Percentiles rank a stretch among this genome's conserved stretches.
phyloP scores from a whole-genome alignment of 208 protist genomes.

The Naegleria lovaniensis region DNA sequence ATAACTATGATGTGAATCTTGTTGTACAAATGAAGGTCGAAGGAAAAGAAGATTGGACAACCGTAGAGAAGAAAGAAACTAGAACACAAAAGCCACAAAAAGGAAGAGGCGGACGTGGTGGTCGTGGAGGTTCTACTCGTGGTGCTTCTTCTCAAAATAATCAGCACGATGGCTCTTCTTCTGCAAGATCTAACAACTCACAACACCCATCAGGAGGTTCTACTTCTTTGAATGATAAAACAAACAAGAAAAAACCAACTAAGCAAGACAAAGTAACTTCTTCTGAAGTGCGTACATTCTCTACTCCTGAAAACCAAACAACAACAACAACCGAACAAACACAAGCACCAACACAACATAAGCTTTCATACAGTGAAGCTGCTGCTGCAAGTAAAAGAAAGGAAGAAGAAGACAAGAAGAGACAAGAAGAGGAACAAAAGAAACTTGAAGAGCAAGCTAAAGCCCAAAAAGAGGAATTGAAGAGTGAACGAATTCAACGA shows the following conservation, averaged over 20 bases:
- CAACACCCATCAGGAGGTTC: not conserved
- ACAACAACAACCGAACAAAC: not conserved
- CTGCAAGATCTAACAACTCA: not conserved
- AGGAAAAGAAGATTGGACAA: not conserved
- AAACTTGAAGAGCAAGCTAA: not conserved
- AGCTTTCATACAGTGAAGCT: not conserved
- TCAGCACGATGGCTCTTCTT: not conserved
- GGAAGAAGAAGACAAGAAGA: not conserved
- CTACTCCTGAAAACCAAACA: not conserved
- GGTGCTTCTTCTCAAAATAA: not conserved
- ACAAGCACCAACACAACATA: not conserved
- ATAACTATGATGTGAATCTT: not conserved
- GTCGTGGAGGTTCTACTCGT: not conserved
- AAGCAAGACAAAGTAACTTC: not conserved
- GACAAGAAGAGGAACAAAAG: not conserved
- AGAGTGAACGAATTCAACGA: not conserved
- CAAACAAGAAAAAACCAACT: not conserved
- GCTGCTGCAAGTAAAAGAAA: not conserved
- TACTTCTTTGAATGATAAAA: not conserved
- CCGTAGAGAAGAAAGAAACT: not conserved
- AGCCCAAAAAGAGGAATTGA: not conserved
- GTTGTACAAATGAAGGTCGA: conserved; percentile 2
- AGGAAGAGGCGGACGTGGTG: not conserved
- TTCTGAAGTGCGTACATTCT: not conserved
- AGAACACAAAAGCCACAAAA: not conserved